Conservation (phyloP, 2,329 filamentous ascomycete species). For the Diaporthe helianthi region DNA sequence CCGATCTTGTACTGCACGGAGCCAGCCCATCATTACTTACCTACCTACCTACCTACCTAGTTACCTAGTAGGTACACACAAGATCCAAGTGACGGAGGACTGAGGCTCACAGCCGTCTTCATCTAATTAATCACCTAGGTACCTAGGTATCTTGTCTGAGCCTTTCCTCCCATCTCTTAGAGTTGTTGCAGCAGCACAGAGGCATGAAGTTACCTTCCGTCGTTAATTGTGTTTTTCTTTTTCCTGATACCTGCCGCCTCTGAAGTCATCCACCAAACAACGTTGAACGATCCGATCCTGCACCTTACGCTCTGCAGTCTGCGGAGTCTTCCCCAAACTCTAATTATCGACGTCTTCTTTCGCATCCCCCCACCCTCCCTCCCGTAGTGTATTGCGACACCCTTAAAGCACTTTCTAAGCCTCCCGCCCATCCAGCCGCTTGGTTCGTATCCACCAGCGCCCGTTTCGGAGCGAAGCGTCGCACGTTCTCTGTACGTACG, state of each 20-base stretch:
- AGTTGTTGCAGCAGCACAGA: background rate
- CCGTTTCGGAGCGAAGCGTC: conserved; percentile 23
- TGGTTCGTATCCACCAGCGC: conserved; percentile 15
- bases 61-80: background rate
- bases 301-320: conserved; percentile 4
- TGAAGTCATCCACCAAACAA: conserved; percentile 2
- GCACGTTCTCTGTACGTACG: conserved; percentile 3
- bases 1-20: background rate
- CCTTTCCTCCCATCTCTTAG: background rate
- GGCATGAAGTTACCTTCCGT: background rate
- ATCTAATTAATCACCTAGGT: no score
- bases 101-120: background rate
- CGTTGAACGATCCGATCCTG: background rate
- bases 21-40: background rate
- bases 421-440: conserved; percentile 8
- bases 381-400: conserved; percentile 21
- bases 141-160: background rate
- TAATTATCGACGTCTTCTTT: conserved; percentile 11
- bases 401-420: conserved; percentile 15
- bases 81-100: background rate
- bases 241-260: background rate
- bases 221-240: background rate
- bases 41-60: no score
- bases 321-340: conserved; percentile 23
- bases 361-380: conserved; percentile 20